Evolutionary conservation across 2,329 filamentous ascomycete species (phyloP).

Genomic region (Fonsecaea erecta): DNA sequence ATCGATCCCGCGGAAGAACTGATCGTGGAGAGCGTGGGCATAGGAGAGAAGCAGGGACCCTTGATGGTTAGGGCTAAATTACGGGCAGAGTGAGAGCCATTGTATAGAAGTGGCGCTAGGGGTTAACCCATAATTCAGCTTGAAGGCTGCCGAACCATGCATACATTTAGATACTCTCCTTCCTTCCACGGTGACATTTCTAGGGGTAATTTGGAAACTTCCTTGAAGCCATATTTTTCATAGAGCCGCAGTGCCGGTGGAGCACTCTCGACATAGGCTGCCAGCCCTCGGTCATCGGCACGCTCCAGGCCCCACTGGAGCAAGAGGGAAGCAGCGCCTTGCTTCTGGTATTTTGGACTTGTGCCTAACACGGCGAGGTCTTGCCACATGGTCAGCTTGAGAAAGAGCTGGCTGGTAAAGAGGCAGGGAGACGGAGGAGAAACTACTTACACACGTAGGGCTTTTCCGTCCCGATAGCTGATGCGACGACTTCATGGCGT

Average conservation of each 20-base stretch:
- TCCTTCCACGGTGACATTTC: constrained; percentile 25
- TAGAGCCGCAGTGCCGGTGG: constrained; percentile 25
- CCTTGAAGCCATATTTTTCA: constrained; percentile 27
- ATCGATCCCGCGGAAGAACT: constrained; percentile 18
- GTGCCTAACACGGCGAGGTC: constrained; percentile 31
- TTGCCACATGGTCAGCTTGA: constrained; percentile 3
- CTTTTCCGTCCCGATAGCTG: constrained; percentile 15
- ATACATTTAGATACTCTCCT: constrained; percentile 28
- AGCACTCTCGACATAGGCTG: constrained; percentile 31
- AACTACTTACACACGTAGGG: constrained; percentile 29
- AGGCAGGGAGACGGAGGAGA: not conserved
- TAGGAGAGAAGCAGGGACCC: constrained; percentile 23
- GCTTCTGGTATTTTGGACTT: constrained; percentile 28
- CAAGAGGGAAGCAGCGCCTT: constrained; percentile 30
- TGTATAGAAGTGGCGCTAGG: not conserved
- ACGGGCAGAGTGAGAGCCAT: constrained; percentile 4
- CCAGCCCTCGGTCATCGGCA: constrained; percentile 29
- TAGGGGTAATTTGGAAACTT: constrained; percentile 27
- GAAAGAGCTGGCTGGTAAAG: not conserved
- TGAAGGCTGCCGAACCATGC: constrained; percentile 28
- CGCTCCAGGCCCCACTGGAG: constrained; percentile 32
- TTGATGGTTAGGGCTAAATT: constrained; percentile 21
- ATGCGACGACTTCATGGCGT: constrained; percentile 31
- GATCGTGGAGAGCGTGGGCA: constrained; percentile 21
- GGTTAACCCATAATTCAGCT: not conserved